Percentiles rank a stretch among this genome's conserved stretches.
Evolutionary conservation across 2,329 filamentous ascomycete genomes (phyloP).

Genomic region (Phialophora tarda): DNA sequence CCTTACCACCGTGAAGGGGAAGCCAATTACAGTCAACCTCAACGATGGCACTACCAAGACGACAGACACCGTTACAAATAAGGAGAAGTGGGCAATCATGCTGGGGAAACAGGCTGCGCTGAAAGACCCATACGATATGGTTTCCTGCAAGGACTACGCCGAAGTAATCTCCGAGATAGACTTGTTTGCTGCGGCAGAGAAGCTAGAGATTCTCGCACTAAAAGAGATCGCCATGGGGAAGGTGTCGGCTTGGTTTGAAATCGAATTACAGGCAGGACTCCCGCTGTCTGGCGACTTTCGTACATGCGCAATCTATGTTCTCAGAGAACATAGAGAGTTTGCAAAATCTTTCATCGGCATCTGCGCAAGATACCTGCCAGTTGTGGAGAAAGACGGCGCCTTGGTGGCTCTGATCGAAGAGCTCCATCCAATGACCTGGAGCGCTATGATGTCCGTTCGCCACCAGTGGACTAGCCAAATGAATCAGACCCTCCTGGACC

Average conservation of each 20-base stretch:
- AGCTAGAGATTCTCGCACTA: conserved; percentile 14
- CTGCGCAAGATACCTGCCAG: conserved; percentile 14
- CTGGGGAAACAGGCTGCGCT: conserved; percentile 14
- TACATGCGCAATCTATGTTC: conserved; percentile 1
- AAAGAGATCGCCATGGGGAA: conserved; percentile 15
- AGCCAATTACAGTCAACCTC: background rate
- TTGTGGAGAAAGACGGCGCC: conserved; percentile 5
- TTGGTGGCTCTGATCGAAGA: conserved; percentile 10
- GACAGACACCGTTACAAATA: conserved; percentile 16
- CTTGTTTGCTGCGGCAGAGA: conserved; percentile 15
- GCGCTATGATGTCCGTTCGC: conserved; percentile 7
- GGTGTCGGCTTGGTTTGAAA: conserved; percentile 20
- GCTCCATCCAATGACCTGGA: conserved; percentile 14
- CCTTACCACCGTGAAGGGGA: background rate
- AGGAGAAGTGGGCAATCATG: conserved; percentile 19
- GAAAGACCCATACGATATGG: conserved; percentile 12
- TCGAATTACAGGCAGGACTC: conserved; percentile 9
- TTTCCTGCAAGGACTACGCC: conserved; percentile 6
- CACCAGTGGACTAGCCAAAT: conserved; percentile 5
- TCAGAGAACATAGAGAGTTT: conserved; percentile 15
- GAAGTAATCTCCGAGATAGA: conserved; percentile 21
- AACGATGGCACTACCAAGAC: background rate
- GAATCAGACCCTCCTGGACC: background rate
- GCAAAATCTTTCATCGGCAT: conserved; percentile 11
- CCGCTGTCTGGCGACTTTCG: conserved; percentile 18